Evolutionary conservation across 257 asterid species (phyloP).

Genomic region (Solanum sejunctum): DNA sequence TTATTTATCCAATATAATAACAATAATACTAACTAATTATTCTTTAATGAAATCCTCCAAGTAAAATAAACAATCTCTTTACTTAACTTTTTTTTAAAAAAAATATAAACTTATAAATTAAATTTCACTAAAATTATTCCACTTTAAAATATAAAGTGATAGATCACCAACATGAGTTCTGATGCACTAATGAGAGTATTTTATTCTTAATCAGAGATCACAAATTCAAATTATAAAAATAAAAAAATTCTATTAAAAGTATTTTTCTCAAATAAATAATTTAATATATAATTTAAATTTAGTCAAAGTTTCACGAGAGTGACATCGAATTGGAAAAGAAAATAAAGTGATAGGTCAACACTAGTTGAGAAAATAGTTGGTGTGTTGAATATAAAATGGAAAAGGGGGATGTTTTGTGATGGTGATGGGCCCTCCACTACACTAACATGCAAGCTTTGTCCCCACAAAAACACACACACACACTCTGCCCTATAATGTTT

Average conservation of each 20-base stretch:
- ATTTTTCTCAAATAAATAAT: accelerated
- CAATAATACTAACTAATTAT: background rate
- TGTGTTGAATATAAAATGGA: background rate
- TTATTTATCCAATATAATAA: background rate
- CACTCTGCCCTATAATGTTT: background rate
- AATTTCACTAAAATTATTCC: too few relatives aligned
- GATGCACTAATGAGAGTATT: accelerated
- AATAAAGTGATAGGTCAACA: background rate
- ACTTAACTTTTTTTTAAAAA: too few relatives aligned
- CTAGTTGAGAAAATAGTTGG: background rate
- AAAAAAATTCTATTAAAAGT: too few relatives aligned
- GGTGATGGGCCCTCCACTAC: background rate
- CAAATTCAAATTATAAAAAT: too few relatives aligned
- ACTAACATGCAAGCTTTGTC: background rate
- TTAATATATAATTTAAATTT: too few relatives aligned
- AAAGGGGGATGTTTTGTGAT: background rate
- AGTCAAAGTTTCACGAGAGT: too few relatives aligned
- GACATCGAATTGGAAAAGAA: accelerated
- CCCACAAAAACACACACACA: background rate
- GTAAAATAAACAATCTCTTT: background rate
- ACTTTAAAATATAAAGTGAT: too few relatives aligned
- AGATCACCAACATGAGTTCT: too few relatives aligned
- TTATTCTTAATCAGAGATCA: too few relatives aligned
- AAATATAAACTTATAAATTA: too few relatives aligned
- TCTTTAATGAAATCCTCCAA: background rate